phyloP scores from a whole-genome alignment of 306 rosid species.

The Acacia confusa region DNA sequence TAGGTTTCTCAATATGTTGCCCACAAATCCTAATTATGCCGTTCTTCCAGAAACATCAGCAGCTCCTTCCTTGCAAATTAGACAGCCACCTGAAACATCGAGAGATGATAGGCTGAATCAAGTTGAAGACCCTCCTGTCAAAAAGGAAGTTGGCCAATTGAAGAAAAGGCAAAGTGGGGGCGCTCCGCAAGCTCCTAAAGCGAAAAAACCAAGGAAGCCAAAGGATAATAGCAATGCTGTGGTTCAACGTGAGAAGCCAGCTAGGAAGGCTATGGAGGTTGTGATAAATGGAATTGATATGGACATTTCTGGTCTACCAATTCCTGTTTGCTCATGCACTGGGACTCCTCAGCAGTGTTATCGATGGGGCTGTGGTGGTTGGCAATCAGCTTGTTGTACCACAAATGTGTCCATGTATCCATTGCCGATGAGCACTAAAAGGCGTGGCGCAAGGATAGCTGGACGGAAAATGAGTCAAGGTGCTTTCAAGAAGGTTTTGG shows the following conservation, averaged over 20 bases:
- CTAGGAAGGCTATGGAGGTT: slow-evolving; percentile 74
- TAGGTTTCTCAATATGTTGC: slow-evolving; percentile 68
- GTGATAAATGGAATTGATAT: slow-evolving; percentile 82
- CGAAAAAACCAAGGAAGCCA: slow-evolving; percentile 75
- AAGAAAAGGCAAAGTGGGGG: slow-evolving; percentile 65
- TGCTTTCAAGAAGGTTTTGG: slow-evolving; percentile 93
- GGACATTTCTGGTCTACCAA: slow-evolving; percentile 91
- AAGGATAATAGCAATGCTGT: slow-evolving; percentile 54
- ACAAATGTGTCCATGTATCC: slow-evolving; percentile 86
- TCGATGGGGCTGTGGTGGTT: slow-evolving; percentile 96
- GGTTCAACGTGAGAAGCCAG: slow-evolving; percentile 62
- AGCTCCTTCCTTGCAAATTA: slow-evolving; percentile 58
- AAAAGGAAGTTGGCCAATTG: slow-evolving; percentile 55
- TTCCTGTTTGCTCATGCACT: slow-evolving; percentile 92
- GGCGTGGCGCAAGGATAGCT: slow-evolving; percentile 96
- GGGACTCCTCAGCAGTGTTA: slow-evolving; percentile 89
- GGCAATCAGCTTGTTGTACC: slow-evolving; percentile 99
- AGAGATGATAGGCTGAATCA: slow-evolving; percentile 65
- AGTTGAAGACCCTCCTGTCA: slow-evolving; percentile 58
- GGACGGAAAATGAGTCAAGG: slow-evolving; percentile 98
- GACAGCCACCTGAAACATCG: slow-evolving; percentile 51
- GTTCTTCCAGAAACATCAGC: slow-evolving; percentile 72
- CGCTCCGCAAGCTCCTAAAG: slow-evolving; percentile 60
- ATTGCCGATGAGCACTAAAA: slow-evolving; percentile 89
- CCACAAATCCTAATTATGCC: slow-evolving; percentile 59